Conservation (phyloP, 176 grass and related monocot species). For the Ampelocalamus luodianensis region DNA sequence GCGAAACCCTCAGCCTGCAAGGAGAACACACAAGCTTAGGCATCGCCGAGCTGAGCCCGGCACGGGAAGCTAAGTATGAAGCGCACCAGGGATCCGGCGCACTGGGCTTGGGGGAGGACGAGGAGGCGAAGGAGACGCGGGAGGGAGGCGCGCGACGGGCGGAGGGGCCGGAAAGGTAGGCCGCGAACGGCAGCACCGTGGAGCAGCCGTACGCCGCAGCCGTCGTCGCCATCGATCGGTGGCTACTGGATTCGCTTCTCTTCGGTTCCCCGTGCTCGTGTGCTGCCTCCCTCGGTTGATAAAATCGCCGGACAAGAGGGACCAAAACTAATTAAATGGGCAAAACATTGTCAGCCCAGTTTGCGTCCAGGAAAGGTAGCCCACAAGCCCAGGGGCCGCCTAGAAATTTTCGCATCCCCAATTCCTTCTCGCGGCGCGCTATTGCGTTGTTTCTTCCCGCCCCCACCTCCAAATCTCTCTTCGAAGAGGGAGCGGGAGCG, state of each 20-base stretch:
- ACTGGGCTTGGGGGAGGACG: conserved; percentile 23
- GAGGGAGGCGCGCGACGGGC: not conserved
- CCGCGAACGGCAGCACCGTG: not conserved
- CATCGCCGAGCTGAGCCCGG: not conserved
- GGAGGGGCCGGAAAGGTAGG: not conserved
- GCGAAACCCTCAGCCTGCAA: conserved; percentile 42
- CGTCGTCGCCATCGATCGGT: conserved; percentile 46
- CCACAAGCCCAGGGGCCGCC: not conserved
- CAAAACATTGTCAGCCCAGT: not conserved
- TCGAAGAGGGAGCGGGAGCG: not conserved
- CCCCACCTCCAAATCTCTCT: not conserved
- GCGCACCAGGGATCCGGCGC: conserved; percentile 13
- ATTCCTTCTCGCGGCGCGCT: not conserved
- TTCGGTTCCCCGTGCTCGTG: not conserved
- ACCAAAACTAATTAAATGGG: not conserved
- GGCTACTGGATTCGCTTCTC: conserved; percentile 24
- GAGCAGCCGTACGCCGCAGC: conserved; percentile 32
- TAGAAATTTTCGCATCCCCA: not conserved
- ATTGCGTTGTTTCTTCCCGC: conserved; percentile 2
- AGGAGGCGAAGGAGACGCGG: not conserved
- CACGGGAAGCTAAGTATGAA: not conserved
- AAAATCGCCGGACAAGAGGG: not conserved
- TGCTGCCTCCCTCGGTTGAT: not conserved
- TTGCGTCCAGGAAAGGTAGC: not conserved
- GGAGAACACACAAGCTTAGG: conserved; percentile 20